A percentile compares a stretch with the other conserved stretches of the same genome.
Conservation (phyloP, 192 early-diverging fungal species). For the Chytriomyces sp. region DNA sequence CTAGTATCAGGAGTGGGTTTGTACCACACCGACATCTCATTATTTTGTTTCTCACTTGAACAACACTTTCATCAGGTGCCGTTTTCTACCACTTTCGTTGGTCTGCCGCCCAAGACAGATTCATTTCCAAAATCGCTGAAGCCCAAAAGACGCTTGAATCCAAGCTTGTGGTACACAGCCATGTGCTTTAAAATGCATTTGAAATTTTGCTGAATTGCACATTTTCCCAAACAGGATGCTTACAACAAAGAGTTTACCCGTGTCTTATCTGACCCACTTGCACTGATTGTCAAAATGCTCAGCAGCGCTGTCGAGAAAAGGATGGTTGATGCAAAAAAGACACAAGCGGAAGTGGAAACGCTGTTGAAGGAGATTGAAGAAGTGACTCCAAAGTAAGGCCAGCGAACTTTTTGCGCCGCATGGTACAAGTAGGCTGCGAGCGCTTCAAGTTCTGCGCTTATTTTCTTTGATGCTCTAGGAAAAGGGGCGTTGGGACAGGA, state of each 20-base stretch:
- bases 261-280: slow-evolving; percentile 43
- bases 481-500: no score
- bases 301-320: slow-evolving; percentile 37
- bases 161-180: slow-evolving; percentile 33
- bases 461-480: no score
- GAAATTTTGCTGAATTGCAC: neutral
- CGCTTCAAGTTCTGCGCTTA: no score
- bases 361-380: slow-evolving; percentile 30
- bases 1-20: slow-evolving; percentile 31
- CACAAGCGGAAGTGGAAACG: slow-evolving; percentile 5
- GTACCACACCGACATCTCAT: neutral
- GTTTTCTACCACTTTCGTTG: slow-evolving; percentile 43
- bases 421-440: no score
- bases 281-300: slow-evolving; percentile 35
- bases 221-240: slow-evolving; percentile 22
- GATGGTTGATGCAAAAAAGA: slow-evolving; percentile 19
- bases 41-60: neutral
- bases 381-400: no score
- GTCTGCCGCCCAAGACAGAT: slow-evolving; percentile 31
- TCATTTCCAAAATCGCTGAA: slow-evolving; percentile 38
- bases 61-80: slow-evolving; percentile 36
- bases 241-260: slow-evolving; percentile 47
- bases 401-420: neutral
- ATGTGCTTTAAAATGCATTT: neutral
- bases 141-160: slow-evolving; percentile 44